A percentile compares a stretch with the other conserved stretches of the same genome.
phyloP scores from a whole-genome alignment of 2,329 filamentous ascomycete species.

The Westerdykella ornata region DNA sequence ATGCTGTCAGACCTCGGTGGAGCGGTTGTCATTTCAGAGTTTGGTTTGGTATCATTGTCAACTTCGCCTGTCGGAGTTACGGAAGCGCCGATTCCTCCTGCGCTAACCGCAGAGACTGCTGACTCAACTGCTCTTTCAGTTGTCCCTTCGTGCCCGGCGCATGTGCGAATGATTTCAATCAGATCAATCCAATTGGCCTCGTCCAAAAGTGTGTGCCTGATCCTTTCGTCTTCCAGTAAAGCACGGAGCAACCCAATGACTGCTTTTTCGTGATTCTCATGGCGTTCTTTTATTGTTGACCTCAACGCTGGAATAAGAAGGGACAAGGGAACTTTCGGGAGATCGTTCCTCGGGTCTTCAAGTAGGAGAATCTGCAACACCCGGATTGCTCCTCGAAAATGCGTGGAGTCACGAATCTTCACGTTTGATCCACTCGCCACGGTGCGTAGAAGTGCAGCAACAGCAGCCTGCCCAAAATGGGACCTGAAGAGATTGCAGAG shows the following conservation, averaged over 20 bases:
- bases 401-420: slow-evolving; percentile 18
- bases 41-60: slow-evolving; percentile 13
- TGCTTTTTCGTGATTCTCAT: slow-evolving; percentile 37
- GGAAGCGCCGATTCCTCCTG: not conserved
- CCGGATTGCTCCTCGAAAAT: slow-evolving; percentile 27
- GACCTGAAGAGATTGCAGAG: slow-evolving; percentile 65
- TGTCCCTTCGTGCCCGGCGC: slow-evolving; percentile 33
- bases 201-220: slow-evolving; percentile 53
- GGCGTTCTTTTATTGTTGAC: slow-evolving; percentile 23
- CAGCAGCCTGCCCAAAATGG: slow-evolving; percentile 63
- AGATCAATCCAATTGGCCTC: slow-evolving; percentile 62
- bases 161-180: slow-evolving; percentile 54
- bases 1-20: slow-evolving; percentile 5
- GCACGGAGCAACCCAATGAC: slow-evolving; percentile 46
- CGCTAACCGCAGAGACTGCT: not conserved
- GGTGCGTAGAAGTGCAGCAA: slow-evolving; percentile 59
- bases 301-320: slow-evolving; percentile 31
- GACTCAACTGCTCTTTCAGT: not conserved
- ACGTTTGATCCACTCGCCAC: slow-evolving; percentile 23
- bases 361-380: slow-evolving; percentile 28
- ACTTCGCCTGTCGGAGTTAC: slow-evolving; percentile 11
- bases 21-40: slow-evolving; percentile 6
- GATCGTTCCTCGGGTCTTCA: slow-evolving; percentile 26
- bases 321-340: slow-evolving; percentile 32
- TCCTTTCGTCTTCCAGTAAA: slow-evolving; percentile 41